These are phyloP conservation scores for Saksenaea vasiformis DNA, from an alignment of 371 early-diverging fungal species.

Conservation along the genomic window DNA sequence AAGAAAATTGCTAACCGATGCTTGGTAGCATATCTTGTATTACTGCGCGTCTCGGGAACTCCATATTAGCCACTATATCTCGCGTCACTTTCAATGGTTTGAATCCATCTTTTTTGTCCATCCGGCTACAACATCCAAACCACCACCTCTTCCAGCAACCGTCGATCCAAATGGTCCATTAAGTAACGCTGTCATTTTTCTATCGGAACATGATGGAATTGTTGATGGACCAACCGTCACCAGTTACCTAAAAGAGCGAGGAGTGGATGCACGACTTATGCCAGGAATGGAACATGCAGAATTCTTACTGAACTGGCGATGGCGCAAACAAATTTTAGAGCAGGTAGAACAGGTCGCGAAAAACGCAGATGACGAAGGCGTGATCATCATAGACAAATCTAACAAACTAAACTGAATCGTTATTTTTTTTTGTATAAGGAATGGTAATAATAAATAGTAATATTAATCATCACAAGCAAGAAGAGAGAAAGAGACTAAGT, in stretches of 20 bases:
- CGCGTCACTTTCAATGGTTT: slow-evolving; percentile 66
- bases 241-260: slow-evolving; percentile 29
- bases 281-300: slow-evolving; percentile 49
- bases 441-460: background rate
- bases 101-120: slow-evolving; percentile 51
- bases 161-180: slow-evolving; percentile 17
- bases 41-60: slow-evolving; percentile 67
- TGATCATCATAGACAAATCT: background rate
- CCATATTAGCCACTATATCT: slow-evolving; percentile 64
- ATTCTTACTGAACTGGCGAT: slow-evolving; percentile 42
- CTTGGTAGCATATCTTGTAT: slow-evolving; percentile 48
- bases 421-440: background rate
- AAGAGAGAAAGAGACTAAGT: background rate
- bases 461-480: background rate
- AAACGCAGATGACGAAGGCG: slow-evolving; percentile 29
- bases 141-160: background rate
- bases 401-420: background rate
- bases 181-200: slow-evolving; percentile 33
- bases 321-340: slow-evolving; percentile 33
- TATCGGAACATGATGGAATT: slow-evolving; percentile 52
- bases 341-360: slow-evolving; percentile 25
- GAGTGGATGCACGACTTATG: slow-evolving; percentile 41
- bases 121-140: slow-evolving; percentile 1
- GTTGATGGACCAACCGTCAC: slow-evolving; percentile 36
- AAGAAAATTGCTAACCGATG: background rate